Percentiles rank a stretch among this genome's conserved stretches.
Conservation (phyloP, 78 protist genomes). For the Dictyostelium intermedium region DNA sequence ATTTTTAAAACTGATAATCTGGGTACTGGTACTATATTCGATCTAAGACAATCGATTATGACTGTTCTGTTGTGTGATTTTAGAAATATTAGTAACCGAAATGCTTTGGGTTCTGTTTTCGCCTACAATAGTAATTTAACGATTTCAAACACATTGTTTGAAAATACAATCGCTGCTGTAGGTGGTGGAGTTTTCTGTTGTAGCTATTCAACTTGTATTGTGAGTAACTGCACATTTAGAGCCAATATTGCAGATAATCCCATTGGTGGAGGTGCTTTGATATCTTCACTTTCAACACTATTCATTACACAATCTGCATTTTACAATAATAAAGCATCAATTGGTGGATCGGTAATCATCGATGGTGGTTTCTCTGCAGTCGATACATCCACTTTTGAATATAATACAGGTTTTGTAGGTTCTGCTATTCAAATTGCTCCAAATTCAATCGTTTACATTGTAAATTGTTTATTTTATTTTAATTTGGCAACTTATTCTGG, state of each 20-base stretch:
- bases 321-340: neutral
- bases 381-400: neutral
- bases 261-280: constrained; percentile 10
- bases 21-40: neutral
- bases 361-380: constrained; percentile 17
- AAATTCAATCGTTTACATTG: neutral
- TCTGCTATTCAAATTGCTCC: neutral
- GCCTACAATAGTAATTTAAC: neutral
- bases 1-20: neutral
- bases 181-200: constrained; percentile 9
- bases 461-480: neutral
- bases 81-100: neutral
- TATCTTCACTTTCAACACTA: neutral
- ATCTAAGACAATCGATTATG: neutral
- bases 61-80: neutral
- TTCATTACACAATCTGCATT: neutral
- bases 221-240: neutral
- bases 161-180: neutral
- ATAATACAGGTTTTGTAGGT: neutral
- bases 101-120: neutral
- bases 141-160: neutral
- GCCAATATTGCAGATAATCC: neutral
- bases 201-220: neutral
- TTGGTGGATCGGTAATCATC: neutral
- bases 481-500: constrained; percentile 18